phyloP scores from a whole-genome alignment of 2,329 filamentous ascomycete genomes.

The Lecanicillium sp. region DNA sequence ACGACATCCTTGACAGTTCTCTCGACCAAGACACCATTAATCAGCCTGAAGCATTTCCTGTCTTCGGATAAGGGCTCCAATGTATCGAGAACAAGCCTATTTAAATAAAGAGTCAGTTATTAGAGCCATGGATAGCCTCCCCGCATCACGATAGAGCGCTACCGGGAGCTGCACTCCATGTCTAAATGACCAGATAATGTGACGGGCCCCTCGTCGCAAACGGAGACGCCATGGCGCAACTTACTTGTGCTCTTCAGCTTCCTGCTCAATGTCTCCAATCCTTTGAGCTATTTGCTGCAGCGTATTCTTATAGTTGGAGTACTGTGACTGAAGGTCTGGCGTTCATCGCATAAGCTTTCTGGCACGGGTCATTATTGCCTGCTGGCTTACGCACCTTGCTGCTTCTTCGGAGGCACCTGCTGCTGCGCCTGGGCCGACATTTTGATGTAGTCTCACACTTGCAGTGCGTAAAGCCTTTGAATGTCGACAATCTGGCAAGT shows the following conservation, averaged over 20 bases:
- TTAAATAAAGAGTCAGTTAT: slow-evolving; percentile 11
- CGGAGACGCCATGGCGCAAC: slow-evolving; percentile 25
- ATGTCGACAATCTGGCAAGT: not conserved
- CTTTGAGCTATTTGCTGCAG: slow-evolving; percentile 92
- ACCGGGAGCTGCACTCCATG: no score
- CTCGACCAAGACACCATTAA: slow-evolving; percentile 94
- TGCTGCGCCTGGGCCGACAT: slow-evolving; percentile 35
- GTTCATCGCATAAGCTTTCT: no score
- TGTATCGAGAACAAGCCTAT: slow-evolving; percentile 88
- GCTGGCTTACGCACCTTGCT: slow-evolving; percentile 57
- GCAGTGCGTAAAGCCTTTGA: not conserved
- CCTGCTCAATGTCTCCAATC: slow-evolving; percentile 95
- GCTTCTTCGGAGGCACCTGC: slow-evolving; percentile 56
- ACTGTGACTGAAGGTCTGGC: slow-evolving; percentile 71
- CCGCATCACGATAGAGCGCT: slow-evolving; percentile 3
- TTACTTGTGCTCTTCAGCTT: slow-evolving; percentile 96
- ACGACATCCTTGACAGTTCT: slow-evolving; percentile 88
- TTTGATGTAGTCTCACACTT: slow-evolving; percentile 1
- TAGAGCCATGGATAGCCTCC: not conserved
- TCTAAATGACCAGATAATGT: no score
- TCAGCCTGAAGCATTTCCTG: slow-evolving; percentile 97
- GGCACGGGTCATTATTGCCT: no score
- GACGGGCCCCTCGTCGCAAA: no score
- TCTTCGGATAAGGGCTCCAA: slow-evolving; percentile 73
- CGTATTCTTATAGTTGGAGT: slow-evolving; percentile 67